Base-by-base conservation (phyloP, 192 early-diverging fungal species). In the Funneliformis mosseae region DNA sequence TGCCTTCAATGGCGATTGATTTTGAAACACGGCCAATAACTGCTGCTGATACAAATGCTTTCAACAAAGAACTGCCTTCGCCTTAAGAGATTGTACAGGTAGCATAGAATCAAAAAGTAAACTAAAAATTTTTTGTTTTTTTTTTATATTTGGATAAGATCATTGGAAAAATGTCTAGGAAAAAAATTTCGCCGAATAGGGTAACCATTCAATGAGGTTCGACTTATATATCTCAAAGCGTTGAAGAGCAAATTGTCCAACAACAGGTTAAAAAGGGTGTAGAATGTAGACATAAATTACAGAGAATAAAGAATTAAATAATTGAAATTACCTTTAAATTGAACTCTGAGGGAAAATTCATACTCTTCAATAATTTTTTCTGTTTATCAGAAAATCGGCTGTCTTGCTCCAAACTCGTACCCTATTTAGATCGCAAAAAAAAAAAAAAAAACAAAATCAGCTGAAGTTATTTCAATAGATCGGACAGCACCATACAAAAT, bases 261-360 rank as follows among this genome's bases (percentile, higher is more conserved):
- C 73, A 25, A 59, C 43, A 10, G 25, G 45, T 59, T 50, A 74
- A 46, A 74, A 81, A 76, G 28, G 23, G 73, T 74, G 25, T 27
- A 64, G 38, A 64, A 62, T 23, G 39, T 28, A 67, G 74, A 61
- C 66, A 27, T 68, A 14, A 21, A 48, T 71, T 61, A 67, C 41
- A 11, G 33, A 74, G 48, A 28, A 70, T 28, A 78, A 79, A 45
- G 3, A 33, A 33, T 33, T 67, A 25, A 46, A 18, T 41, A 12
- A 46, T 27, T 18, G 18, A 67, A 39, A 43, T 48, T 85, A 95
- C 94, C 91, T 96, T 96, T 81, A 86, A 84, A 63, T 84, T 84
- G 80, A 91, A 95, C 33, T 92, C 90, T n/a, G 91, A 81, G 50
- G 96, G 94, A 81, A 97, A 97, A 59, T 88, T 91, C 86, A 94